Evolutionary conservation across 768 basidiomycete genomes (phyloP).

Genomic region (Auricularia cornea): DNA sequence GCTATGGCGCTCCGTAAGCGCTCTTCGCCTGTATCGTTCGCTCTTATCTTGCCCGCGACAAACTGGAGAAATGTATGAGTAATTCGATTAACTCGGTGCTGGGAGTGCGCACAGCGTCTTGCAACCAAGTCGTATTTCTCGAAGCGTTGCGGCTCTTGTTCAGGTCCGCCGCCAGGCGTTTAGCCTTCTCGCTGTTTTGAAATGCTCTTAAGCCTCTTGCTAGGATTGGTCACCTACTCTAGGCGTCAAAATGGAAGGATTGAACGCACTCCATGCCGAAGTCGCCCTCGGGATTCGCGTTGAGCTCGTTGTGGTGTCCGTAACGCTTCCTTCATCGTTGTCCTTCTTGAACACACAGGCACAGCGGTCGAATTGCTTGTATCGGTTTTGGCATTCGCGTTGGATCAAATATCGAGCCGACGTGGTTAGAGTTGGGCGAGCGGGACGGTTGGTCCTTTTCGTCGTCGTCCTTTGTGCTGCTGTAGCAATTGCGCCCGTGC

Average conservation of each 20-base stretch:
- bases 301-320: constrained; percentile 93
- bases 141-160: constrained; percentile 31
- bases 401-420: too few species aligned
- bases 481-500: too few species aligned
- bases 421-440: too few species aligned
- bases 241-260: not conserved
- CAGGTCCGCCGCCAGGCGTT: constrained; percentile 65
- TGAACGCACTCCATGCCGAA: constrained; percentile 91
- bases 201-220: constrained; percentile 91
- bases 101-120: constrained; percentile 67
- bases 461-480: too few species aligned
- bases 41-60: constrained; percentile 59
- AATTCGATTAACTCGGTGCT: not conserved
- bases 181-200: constrained; percentile 95
- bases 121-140: constrained; percentile 72
- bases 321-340: constrained; percentile 85
- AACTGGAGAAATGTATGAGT: constrained; percentile 37
- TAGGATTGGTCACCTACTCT: constrained; percentile 22
- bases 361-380: too few species aligned
- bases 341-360: constrained; percentile 25
- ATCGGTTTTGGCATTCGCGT: too few species aligned
- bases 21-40: constrained; percentile 29
- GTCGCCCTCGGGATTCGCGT: constrained; percentile 96
- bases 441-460: too few species aligned
- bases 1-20: constrained; percentile 23